Evolutionary conservation across 768 basidiomycete genomes (phyloP).

Genomic region (Pleurotus pulmonarius): DNA sequence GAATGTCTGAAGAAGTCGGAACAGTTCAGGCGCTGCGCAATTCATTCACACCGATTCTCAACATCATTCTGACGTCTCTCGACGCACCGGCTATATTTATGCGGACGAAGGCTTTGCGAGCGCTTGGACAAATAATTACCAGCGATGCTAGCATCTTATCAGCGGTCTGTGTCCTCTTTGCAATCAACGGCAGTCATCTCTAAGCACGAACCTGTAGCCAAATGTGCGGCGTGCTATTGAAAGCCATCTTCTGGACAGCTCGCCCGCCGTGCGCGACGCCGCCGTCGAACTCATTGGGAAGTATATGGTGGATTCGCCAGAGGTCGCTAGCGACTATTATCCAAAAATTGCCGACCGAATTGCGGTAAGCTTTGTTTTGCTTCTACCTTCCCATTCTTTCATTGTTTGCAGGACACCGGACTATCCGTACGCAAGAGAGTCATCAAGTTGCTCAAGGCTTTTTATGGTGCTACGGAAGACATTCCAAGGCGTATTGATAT

Average conservation of each 20-base stretch:
- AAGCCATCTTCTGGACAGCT: slow-evolving; percentile 84
- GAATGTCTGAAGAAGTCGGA: slow-evolving; percentile 71
- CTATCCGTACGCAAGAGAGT: slow-evolving; percentile 92
- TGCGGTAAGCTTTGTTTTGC: slow-evolving; percentile 49
- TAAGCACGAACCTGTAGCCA: slow-evolving; percentile 36
- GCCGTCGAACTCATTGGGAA: slow-evolving; percentile 98
- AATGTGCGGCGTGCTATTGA: slow-evolving; percentile 87
- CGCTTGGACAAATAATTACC: slow-evolving; percentile 84
- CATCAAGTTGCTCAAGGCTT: slow-evolving; percentile 86
- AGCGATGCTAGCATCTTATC: slow-evolving; percentile 83
- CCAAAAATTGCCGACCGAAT: slow-evolving; percentile 85
- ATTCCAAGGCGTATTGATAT: slow-evolving; percentile 70
- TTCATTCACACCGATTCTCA: slow-evolving; percentile 82
- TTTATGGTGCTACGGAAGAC: slow-evolving; percentile 66
- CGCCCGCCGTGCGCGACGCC: slow-evolving; percentile 93
- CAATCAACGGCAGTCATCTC: background rate
- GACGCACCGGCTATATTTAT: slow-evolving; percentile 88
- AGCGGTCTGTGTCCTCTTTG: slow-evolving; percentile 42
- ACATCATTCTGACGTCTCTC: slow-evolving; percentile 71
- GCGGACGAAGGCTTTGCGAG: slow-evolving; percentile 90
- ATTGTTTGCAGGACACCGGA: slow-evolving; percentile 75
- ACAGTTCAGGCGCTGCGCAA: slow-evolving; percentile 70
- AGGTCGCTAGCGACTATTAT: slow-evolving; percentile 89
- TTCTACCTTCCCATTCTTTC: background rate
- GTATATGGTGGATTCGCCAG: slow-evolving; percentile 87